These are phyloP conservation scores for Phytophthora vignae DNA, from an alignment of 352 stramenopile species.

Conservation along the genomic window DNA sequence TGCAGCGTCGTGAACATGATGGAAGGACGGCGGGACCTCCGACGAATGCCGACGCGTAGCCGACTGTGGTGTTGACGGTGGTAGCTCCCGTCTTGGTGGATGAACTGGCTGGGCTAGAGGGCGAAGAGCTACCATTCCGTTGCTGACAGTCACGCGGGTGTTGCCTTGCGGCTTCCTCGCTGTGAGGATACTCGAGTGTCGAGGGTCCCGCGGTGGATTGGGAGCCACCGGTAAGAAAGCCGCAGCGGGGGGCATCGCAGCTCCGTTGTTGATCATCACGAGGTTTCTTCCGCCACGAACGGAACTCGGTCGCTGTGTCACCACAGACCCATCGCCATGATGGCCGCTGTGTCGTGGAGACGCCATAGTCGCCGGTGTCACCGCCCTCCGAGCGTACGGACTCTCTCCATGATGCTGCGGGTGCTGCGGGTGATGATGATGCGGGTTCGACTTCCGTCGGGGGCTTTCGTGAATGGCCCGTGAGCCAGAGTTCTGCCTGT, in stretches of 20 bases:
- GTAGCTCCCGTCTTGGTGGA: conserved; percentile 33
- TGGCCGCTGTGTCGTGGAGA: conserved; percentile 8
- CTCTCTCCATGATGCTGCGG: conserved; percentile 21
- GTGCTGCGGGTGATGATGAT: conserved; percentile 18
- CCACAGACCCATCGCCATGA: neutral
- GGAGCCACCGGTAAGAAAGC: conserved; percentile 32
- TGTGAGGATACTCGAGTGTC: conserved; percentile 21
- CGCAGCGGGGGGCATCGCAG: conserved; percentile 14
- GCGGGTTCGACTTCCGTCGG: conserved; percentile 19
- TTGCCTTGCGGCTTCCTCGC: conserved; percentile 24
- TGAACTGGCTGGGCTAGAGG: conserved; percentile 30
- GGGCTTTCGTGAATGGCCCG: conserved; percentile 17
- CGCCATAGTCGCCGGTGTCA: conserved; percentile 17
- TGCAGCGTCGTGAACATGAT: conserved; percentile 11
- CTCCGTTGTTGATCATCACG: conserved; percentile 45
- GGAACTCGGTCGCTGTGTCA: conserved; percentile 46
- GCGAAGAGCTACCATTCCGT: conserved; percentile 36
- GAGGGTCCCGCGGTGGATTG: conserved; percentile 31
- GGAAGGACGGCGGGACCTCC: conserved; percentile 13
- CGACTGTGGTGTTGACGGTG: conserved; percentile 14
- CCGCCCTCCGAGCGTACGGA: conserved; percentile 21
- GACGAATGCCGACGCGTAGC: conserved; percentile 21
- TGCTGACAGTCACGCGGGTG: conserved; percentile 33
- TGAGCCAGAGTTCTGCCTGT: conserved; percentile 14
- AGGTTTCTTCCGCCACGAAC: conserved; percentile 61